Conservation (phyloP, 2,329 filamentous ascomycete genomes). For the Cyclaneusma minus region DNA sequence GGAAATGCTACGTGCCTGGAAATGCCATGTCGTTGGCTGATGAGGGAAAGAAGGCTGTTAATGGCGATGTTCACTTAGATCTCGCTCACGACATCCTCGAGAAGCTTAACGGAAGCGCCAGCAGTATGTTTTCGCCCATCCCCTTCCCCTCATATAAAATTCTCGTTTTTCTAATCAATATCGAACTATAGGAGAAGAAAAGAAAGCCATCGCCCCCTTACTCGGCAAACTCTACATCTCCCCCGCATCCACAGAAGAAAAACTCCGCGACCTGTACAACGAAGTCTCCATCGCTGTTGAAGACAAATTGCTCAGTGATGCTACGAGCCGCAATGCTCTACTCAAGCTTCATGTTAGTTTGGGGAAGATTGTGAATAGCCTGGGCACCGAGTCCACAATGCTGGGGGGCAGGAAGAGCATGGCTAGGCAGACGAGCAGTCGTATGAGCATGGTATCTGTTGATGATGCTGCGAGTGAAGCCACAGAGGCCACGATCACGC, state of each 20-base stretch:
- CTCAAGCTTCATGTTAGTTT: slow-evolving; percentile 54
- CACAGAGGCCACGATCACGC: slow-evolving; percentile 16
- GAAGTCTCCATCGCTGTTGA: slow-evolving; percentile 48
- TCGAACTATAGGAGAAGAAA: slow-evolving; percentile 54
- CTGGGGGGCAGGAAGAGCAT: slow-evolving; percentile 4
- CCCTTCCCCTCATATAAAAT: slow-evolving; percentile 2
- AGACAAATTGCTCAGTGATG: slow-evolving; percentile 40
- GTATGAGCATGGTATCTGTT: slow-evolving; percentile 2
- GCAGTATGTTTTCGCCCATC: slow-evolving; percentile 35
- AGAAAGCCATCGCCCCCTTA: slow-evolving; percentile 63
- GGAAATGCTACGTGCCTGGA: slow-evolving; percentile 49
- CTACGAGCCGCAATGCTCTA: slow-evolving; percentile 44
- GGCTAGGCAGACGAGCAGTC: slow-evolving; percentile 2
- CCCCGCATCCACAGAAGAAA: slow-evolving; percentile 43
- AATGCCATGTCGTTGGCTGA: slow-evolving; percentile 24
- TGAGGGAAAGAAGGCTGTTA: slow-evolving; percentile 47
- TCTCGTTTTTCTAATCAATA: slow-evolving; percentile 20
- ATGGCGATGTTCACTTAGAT: slow-evolving; percentile 66
- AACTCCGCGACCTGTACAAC: slow-evolving; percentile 40
- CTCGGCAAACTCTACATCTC: slow-evolving; percentile 73
- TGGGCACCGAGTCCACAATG: slow-evolving; percentile 25
- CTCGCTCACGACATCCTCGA: slow-evolving; percentile 68
- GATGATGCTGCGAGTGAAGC: neutral
- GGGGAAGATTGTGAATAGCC: slow-evolving; percentile 49
- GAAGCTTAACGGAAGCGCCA: slow-evolving; percentile 48